phyloP scores from a whole-genome alignment of 441 rosid genomes.

The Macaranga tanarius region DNA sequence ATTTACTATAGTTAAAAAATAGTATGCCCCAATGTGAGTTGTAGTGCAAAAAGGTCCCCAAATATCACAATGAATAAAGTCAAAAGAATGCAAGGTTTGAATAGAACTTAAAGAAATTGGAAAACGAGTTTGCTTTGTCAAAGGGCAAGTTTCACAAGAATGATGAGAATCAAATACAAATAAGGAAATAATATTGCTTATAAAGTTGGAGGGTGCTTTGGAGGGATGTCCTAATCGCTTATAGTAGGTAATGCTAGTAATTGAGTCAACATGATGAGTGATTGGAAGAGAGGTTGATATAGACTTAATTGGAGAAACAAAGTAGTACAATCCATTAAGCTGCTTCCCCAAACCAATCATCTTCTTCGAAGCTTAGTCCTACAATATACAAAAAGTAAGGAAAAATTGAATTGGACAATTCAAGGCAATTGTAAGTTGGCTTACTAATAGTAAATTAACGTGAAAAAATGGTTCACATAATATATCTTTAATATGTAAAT shows the following conservation, averaged over 20 bases:
- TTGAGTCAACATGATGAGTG: accelerated
- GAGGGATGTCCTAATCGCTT: neutral
- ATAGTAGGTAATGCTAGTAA: neutral
- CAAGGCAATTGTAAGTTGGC: too few relatives aligned
- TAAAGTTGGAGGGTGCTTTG: too few relatives aligned
- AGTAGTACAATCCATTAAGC: neutral
- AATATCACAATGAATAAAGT: too few relatives aligned
- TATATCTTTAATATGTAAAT: too few relatives aligned
- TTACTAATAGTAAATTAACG: too few relatives aligned
- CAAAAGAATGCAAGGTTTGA: neutral
- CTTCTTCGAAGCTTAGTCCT: neutral
- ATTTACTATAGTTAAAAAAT: neutral
- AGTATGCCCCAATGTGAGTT: neutral
- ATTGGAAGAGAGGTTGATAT: neutral
- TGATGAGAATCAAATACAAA: too few relatives aligned
- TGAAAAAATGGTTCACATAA: too few relatives aligned
- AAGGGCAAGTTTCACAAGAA: neutral
- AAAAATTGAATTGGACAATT: neutral
- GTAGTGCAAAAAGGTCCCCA: too few relatives aligned
- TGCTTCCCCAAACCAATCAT: neutral
- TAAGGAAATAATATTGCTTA: too few relatives aligned
- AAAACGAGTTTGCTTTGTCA: neutral
- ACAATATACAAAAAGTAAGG: too few relatives aligned
- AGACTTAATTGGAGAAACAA: neutral
- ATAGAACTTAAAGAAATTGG: neutral